These are phyloP conservation scores for Saccharomycopsis malanga DNA, from an alignment of 805 yeast genomes.

Conservation along the genomic window DNA sequence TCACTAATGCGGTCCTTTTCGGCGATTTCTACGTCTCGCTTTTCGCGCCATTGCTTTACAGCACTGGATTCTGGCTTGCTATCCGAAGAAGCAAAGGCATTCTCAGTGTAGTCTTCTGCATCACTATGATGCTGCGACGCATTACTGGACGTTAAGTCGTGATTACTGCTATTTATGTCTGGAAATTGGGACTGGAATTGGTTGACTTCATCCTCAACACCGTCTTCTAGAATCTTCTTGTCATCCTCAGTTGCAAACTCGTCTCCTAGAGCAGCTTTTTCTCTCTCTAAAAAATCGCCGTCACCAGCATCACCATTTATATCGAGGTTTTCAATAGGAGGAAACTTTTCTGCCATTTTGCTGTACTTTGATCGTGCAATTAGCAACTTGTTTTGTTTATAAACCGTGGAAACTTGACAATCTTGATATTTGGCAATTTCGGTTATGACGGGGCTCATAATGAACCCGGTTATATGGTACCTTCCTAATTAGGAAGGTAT, in stretches of 20 bases:
- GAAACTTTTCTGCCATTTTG: conserved; percentile 5
- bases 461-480: no score
- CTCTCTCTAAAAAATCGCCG: conserved; percentile 21
- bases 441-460: no score
- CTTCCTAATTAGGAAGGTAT: no score
- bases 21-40: conserved; percentile 17
- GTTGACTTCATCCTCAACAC: conserved; percentile 8
- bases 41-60: conserved; percentile 18
- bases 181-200: conserved; percentile 19
- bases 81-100: background rate
- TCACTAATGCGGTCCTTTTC: conserved; percentile 20
- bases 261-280: conserved; percentile 21
- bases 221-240: conserved; percentile 3
- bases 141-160: background rate
- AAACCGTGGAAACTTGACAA: background rate
- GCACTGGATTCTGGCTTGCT: conserved; percentile 8
- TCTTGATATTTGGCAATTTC: background rate
- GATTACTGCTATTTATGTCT: conserved; percentile 1
- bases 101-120: background rate
- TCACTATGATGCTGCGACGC: background rate
- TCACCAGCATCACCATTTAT: conserved; percentile 11
- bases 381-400: background rate
- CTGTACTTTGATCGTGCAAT: background rate
- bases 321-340: conserved; percentile 19
- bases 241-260: conserved; percentile 21